Evolutionary conservation across 768 basidiomycete genomes (phyloP).

Genomic region (Leucogyrophana mollusca): DNA sequence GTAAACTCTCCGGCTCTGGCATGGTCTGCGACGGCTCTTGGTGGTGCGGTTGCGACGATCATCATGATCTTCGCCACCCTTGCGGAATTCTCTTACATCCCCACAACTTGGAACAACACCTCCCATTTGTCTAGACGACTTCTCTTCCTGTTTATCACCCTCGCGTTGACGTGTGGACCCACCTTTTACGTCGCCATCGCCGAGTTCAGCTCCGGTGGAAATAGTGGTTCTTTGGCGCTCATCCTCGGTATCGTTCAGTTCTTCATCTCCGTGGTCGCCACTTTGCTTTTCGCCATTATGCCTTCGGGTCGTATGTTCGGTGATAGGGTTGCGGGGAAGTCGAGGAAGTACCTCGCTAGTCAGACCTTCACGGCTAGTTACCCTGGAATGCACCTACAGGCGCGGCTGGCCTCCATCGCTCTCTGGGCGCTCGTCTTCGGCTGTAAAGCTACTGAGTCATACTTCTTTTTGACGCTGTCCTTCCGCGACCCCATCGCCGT

Average conservation of each 20-base stretch:
- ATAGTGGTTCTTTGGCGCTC: constrained; percentile 71
- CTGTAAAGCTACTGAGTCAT: constrained; percentile 95
- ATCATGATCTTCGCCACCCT: constrained; percentile 97
- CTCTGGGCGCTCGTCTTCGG: constrained; percentile 94
- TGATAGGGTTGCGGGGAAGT: constrained; percentile 93
- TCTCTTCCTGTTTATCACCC: constrained; percentile 85
- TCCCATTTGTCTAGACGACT: constrained; percentile 92
- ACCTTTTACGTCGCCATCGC: constrained; percentile 93
- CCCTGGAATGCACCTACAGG: constrained; percentile 58
- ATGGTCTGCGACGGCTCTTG: constrained; percentile 93
- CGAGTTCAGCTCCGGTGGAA: constrained; percentile 54
- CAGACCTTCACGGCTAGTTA: constrained; percentile 99
- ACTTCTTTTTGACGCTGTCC: constrained; percentile 96
- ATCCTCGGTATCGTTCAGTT: constrained; percentile 98
- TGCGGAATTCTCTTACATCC: constrained; percentile 96
- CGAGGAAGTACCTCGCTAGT: constrained; percentile 94
- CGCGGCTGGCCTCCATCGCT: constrained; percentile 74
- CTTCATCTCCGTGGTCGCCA: constrained; percentile 85
- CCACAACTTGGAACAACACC: constrained; percentile 98
- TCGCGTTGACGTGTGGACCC: constrained; percentile 88
- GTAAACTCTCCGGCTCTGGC: constrained; percentile 73
- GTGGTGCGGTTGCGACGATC: constrained; percentile 91
- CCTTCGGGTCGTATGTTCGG: constrained; percentile 99
- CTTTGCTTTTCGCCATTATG: constrained; percentile 85
- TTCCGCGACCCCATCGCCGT: constrained; percentile 92